Percentiles rank a stretch among this genome's conserved stretches.
Evolutionary conservation across 2,329 filamentous ascomycete species (phyloP).

Genomic region (Elsinoe australis): DNA sequence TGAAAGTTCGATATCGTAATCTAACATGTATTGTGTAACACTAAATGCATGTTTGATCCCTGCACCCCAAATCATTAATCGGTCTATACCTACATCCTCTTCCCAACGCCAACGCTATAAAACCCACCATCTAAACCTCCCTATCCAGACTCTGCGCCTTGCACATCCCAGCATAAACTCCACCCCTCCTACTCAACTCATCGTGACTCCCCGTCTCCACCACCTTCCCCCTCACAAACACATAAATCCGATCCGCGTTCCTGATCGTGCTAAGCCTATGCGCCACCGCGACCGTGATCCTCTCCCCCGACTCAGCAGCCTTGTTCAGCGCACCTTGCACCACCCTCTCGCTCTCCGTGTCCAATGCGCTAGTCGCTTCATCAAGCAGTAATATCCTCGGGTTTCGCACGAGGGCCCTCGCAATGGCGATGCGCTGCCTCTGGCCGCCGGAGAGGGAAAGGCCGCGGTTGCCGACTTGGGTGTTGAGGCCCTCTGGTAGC

Average conservation of each 20-base stretch:
- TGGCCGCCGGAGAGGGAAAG: constrained; percentile 24
- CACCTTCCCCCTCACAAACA: constrained; percentile 34
- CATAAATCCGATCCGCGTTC: constrained; percentile 36
- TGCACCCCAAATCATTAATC: not conserved
- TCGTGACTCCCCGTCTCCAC: constrained; percentile 35
- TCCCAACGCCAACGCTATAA: not conserved
- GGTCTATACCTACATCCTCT: not conserved
- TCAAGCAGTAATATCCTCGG: constrained; percentile 23
- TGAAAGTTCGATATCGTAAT: not conserved
- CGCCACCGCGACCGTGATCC: constrained; percentile 38
- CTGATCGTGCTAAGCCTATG: constrained; percentile 39
- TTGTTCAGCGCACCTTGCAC: constrained; percentile 31
- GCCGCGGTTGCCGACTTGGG: constrained; percentile 40
- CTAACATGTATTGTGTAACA: too few species aligned
- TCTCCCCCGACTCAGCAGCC: constrained; percentile 18
- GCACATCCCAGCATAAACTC: constrained; percentile 16
- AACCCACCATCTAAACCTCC: constrained; percentile 2
- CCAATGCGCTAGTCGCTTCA: constrained; percentile 24
- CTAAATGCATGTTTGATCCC: not conserved
- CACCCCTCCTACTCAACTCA: constrained; percentile 28
- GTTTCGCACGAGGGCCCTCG: constrained; percentile 22
- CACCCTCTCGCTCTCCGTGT: constrained; percentile 23
- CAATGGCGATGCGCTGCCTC: constrained; percentile 24
- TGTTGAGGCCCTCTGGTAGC: constrained; percentile 64
- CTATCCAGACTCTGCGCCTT: constrained; percentile 15